A percentile compares a stretch with the other conserved stretches of the same genome.
Evolutionary conservation across 495 filamentous ascomycete species (phyloP).

Genomic region (Aspergillus biplanus): DNA sequence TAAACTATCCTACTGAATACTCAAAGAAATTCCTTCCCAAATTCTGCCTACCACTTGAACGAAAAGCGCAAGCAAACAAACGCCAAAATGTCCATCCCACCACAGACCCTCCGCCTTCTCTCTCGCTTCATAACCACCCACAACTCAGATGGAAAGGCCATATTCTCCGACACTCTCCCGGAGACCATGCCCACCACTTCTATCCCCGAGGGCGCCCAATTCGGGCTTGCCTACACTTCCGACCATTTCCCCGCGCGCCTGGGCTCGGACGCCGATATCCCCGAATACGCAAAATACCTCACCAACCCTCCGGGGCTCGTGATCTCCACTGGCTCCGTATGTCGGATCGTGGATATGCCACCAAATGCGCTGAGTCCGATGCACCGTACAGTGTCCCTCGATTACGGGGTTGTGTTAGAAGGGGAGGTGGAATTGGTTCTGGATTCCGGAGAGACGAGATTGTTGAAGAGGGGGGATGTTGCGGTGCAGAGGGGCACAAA

Average conservation of each 20-base stretch:
- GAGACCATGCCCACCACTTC: conserved; percentile 25
- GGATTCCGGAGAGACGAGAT: conserved; percentile 61
- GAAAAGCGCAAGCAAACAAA: background rate
- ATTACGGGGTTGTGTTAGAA: conserved; percentile 76
- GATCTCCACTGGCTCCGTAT: conserved; percentile 53
- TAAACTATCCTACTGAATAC: no score
- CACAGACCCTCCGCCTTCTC: conserved; percentile 38
- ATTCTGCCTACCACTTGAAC: no score
- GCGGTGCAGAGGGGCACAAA: conserved; percentile 63
- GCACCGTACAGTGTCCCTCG: conserved; percentile 73
- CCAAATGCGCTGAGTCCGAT: conserved; percentile 63
- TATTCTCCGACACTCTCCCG: conserved; percentile 37
- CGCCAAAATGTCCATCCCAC: conserved; percentile 20
- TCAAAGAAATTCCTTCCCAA: no score
- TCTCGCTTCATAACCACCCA: conserved; percentile 47
- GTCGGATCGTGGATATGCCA: conserved; percentile 64
- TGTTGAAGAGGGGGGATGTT: conserved; percentile 70
- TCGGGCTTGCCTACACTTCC: conserved; percentile 53
- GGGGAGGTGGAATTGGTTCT: conserved; percentile 74
- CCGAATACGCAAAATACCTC: conserved; percentile 43
- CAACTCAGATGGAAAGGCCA: conserved; percentile 33
- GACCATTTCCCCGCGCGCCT: conserved; percentile 56
- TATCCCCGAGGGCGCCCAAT: conserved; percentile 34
- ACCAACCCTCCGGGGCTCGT: conserved; percentile 46
- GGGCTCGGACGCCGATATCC: conserved; percentile 49